phyloP scores from a whole-genome alignment of 225 moss, liverwort and hornwort genomes.

The Bryoerythrophyllum caledonicum region DNA sequence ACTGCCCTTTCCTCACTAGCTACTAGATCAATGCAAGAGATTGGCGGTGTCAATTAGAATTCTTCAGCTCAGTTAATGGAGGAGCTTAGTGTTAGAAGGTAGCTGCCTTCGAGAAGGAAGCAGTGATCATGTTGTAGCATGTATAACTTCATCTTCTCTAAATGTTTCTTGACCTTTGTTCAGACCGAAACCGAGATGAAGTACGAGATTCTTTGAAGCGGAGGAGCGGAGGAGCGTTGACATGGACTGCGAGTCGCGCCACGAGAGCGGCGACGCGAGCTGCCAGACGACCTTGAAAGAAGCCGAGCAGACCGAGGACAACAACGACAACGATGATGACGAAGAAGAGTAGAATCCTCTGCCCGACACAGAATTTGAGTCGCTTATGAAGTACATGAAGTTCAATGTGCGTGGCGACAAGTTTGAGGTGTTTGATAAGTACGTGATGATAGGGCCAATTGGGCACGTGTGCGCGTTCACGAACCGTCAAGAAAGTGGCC shows the following conservation, averaged over 20 bases:
- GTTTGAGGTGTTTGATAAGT: conserved; percentile 64
- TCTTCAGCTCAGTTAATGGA: not conserved
- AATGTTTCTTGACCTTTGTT: not conserved
- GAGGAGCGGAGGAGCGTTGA: conserved; percentile 45
- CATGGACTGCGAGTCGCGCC: conserved; percentile 47
- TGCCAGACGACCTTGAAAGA: conserved; percentile 51
- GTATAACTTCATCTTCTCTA: not conserved
- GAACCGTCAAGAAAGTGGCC: conserved; percentile 56
- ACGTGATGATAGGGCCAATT: conserved; percentile 52
- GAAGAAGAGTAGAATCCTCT: too few relatives aligned
- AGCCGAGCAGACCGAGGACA: conserved; percentile 13
- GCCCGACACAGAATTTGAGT: conserved; percentile 45
- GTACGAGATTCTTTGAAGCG: conserved; percentile 73
- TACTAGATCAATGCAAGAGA: too few relatives aligned
- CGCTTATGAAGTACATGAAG: conserved; percentile 43
- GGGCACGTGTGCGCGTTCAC: conserved; percentile 65
- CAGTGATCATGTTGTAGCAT: too few relatives aligned
- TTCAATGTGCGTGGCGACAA: conserved; percentile 55
- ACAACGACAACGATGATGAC: too few relatives aligned
- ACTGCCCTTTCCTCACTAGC: not conserved
- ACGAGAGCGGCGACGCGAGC: conserved; percentile 36
- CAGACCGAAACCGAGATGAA: conserved; percentile 79
- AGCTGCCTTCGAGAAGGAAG: too few relatives aligned
- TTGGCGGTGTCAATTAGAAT: too few relatives aligned
- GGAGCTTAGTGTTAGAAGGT: too few relatives aligned